phyloP scores from a whole-genome alignment of 768 basidiomycete genomes.

The Naganishia antarctica region DNA sequence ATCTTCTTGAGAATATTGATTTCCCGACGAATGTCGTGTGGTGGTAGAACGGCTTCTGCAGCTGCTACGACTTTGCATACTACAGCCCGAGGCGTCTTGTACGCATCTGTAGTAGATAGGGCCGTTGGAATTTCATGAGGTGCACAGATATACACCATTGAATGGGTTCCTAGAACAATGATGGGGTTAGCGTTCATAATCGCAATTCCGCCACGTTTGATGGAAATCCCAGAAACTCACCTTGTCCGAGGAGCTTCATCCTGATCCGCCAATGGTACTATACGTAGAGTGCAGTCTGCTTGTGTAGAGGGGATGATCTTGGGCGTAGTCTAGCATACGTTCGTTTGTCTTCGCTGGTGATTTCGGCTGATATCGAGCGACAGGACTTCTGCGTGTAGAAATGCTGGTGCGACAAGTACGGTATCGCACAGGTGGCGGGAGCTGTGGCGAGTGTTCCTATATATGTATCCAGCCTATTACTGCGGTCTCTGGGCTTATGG shows the following conservation, averaged over 20 bases:
- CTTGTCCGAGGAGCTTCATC: constrained; percentile 19
- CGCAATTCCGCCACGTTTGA: background rate
- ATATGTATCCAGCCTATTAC: no score
- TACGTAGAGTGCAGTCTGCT: constrained; percentile 16
- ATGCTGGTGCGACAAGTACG: no score
- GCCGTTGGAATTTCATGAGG: background rate
- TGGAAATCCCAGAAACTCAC: background rate
- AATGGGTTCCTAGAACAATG: constrained; percentile 12
- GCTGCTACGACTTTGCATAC: constrained; percentile 17
- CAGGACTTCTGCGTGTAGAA: background rate
- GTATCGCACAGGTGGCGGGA: no score
- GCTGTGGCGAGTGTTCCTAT: no score
- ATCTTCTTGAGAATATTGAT: constrained; percentile 15
- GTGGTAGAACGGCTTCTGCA: constrained; percentile 8
- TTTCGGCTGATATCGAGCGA: background rate
- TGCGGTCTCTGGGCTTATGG: no score
- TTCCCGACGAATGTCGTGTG: constrained; percentile 21
- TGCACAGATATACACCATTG: constrained; percentile 4
- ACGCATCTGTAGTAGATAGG: background rate
- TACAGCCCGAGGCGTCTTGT: background rate
- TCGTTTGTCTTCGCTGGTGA: background rate
- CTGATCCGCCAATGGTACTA: constrained; percentile 10
- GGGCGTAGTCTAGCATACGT: background rate
- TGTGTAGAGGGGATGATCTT: background rate
- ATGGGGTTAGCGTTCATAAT: background rate